Conservation (phyloP, 768 basidiomycete genomes). For the Suillus sp. region DNA sequence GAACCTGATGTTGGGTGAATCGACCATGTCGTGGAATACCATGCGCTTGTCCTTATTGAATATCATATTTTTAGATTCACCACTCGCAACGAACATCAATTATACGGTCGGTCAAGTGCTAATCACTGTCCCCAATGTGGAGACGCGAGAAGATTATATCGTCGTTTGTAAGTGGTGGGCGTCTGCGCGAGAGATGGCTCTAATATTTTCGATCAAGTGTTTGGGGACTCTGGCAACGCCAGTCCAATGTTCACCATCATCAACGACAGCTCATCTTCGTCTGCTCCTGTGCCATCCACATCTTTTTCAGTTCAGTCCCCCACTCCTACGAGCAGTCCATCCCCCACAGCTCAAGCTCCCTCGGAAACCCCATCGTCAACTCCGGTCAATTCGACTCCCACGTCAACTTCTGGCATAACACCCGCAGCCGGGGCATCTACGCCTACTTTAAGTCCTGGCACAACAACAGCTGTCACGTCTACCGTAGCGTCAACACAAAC, state of each 20-base stretch:
- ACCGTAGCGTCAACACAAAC: constrained; percentile 20
- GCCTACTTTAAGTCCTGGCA: neutral
- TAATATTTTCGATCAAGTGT: constrained; percentile 25
- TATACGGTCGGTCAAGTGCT: constrained; percentile 35
- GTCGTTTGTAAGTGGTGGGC: constrained; percentile 36
- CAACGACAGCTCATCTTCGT: constrained; percentile 56
- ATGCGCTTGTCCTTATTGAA: constrained; percentile 18
- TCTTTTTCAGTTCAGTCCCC: constrained; percentile 4
- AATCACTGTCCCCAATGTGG: constrained; percentile 39
- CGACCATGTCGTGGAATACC: neutral
- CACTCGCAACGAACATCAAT: constrained; percentile 37
- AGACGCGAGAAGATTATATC: constrained; percentile 35
- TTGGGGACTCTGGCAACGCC: constrained; percentile 45
- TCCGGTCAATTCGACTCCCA: neutral
- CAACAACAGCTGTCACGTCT: constrained; percentile 16
- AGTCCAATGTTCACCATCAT: constrained; percentile 45
- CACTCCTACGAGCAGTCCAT: constrained; percentile 10
- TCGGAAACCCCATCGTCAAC: neutral
- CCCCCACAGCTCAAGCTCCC: neutral
- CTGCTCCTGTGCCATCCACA: constrained; percentile 25
- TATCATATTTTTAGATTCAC: constrained; percentile 26
- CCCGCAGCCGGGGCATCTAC: neutral
- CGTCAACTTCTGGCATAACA: constrained; percentile 6
- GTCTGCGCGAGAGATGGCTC: constrained; percentile 4
- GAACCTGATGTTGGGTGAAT: constrained; percentile 34